These are phyloP conservation scores for Pisolithus thermaeus DNA, from an alignment of 1,284 basidiomycete genomes.

Conservation along the genomic window DNA sequence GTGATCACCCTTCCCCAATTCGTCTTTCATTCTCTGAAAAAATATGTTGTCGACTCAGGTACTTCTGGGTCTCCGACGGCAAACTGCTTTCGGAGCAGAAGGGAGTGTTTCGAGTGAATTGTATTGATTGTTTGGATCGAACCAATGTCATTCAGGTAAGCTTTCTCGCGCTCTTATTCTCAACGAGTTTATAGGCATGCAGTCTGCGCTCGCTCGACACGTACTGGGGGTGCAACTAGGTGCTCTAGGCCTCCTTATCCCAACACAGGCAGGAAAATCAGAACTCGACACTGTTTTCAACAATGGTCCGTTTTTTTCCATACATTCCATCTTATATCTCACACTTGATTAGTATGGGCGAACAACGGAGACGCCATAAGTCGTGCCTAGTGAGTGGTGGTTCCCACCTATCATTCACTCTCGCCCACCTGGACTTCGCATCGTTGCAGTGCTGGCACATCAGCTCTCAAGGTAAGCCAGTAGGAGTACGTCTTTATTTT, in stretches of 20 bases:
- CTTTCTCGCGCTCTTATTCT: constrained; percentile 1
- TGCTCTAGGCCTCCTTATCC: constrained; percentile 66
- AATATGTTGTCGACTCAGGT: constrained; percentile 40
- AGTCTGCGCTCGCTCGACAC: constrained; percentile 88
- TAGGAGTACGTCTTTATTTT: neutral
- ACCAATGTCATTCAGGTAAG: constrained; percentile 85
- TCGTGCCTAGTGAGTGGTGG: constrained; percentile 68
- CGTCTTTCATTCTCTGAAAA: neutral
- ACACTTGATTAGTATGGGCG: constrained; percentile 71
- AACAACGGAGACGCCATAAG: constrained; percentile 92
- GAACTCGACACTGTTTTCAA: constrained; percentile 82
- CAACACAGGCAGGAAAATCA: constrained; percentile 43
- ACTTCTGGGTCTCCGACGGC: constrained; percentile 78
- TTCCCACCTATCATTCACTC: neutral
- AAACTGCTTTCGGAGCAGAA: constrained; percentile 74
- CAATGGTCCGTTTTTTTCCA: constrained; percentile 51
- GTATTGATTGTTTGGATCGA: constrained; percentile 89
- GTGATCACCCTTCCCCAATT: constrained; percentile 15
- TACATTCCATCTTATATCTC: neutral
- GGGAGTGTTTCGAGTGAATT: constrained; percentile 83
- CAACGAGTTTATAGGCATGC: constrained; percentile 5
- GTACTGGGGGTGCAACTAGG: constrained; percentile 78
- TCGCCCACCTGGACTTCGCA: constrained; percentile 7
- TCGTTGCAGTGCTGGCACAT: constrained; percentile 69
- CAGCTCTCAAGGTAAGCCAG: constrained; percentile 72